Conservation (phyloP, 129 eudicot species). For the Tagetes erecta region DNA sequence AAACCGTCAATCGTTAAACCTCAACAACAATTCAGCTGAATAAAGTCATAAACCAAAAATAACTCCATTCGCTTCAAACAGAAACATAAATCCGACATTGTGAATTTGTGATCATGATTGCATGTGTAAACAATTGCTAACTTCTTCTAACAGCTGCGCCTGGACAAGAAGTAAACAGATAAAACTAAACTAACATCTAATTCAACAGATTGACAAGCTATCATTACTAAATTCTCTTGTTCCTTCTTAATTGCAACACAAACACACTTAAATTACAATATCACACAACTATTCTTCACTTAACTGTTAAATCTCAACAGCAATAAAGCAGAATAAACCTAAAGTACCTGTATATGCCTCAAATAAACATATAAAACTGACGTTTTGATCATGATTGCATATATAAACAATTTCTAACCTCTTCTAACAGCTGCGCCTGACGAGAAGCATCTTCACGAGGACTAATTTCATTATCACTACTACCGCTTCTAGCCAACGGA, state of each 20-base stretch:
- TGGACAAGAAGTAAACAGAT: background rate
- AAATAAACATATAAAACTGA: background rate
- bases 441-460: constrained; percentile 62
- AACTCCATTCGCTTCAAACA: no score
- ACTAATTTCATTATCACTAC: constrained; percentile 31
- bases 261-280: background rate
- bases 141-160: no score
- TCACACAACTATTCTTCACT: background rate
- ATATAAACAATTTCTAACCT: constrained; percentile 47
- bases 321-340: background rate
- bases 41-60: no score
- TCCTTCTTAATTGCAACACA: constrained; percentile 6
- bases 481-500: constrained; percentile 42
- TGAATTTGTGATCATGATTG: no score
- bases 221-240: constrained; percentile 8
- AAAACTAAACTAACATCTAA: constrained; percentile 11
- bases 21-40: background rate
- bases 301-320: constrained; percentile 1
- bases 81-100: no score
- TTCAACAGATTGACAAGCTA: background rate
- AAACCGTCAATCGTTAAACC: background rate
- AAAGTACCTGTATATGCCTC: background rate
- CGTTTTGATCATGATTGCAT: background rate
- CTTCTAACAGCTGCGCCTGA: constrained; percentile 76
- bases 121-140: no score